Base-by-base conservation (phyloP, 2,329 filamentous ascomycete species). In the Hymenoscyphus albidus region DNA sequence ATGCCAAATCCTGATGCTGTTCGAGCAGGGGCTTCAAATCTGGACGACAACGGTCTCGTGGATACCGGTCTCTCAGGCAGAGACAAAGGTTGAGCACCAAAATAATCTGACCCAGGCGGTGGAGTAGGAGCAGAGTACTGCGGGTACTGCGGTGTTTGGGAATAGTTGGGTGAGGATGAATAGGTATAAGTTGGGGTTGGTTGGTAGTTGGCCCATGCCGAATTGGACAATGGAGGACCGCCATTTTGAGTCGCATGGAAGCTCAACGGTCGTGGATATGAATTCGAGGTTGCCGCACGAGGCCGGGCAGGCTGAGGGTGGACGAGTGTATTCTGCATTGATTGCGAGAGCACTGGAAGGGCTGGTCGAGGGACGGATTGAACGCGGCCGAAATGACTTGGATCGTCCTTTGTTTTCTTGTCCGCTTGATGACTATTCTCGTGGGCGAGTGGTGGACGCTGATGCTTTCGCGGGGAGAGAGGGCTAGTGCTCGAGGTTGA, bases 201-300 rank as follows among this genome's bases (percentile, higher is more conserved):
- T 48, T 65, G 68, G 38, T 65, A 70, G 62, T 63, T 61, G 38
- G 56, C 63, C 58, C 61, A 71, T 7, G 71, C 71, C 5, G 71
- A 73, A 14, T 27, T 60, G 16, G 72, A 71, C 13, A 71, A 54
- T 31, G 73, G 73, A 64, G 71, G 72, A 12, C 68, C 65, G 13
- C 68, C 65, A 62, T 64, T 59, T 59, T 69, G 61, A 27, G 65
- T 40, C n/a, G 65, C 64, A 63, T 71, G 68, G 54, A 65, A 70
- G 40, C 70, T 72, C 6, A 62, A 13, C 16, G 72, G 72, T 51
- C 70, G 67, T 56, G 61, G 70, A 56, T 66, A 68, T 64, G 70
- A 67, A 32, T 70, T 67, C 13, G 69, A 40, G 18, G 70, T 69
- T 4, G 65, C 42, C 35, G 70, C 64, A 65, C 71, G 71, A 63